Base-by-base conservation (phyloP, 768 basidiomycete species). In the Nevesoporus exiguus region DNA sequence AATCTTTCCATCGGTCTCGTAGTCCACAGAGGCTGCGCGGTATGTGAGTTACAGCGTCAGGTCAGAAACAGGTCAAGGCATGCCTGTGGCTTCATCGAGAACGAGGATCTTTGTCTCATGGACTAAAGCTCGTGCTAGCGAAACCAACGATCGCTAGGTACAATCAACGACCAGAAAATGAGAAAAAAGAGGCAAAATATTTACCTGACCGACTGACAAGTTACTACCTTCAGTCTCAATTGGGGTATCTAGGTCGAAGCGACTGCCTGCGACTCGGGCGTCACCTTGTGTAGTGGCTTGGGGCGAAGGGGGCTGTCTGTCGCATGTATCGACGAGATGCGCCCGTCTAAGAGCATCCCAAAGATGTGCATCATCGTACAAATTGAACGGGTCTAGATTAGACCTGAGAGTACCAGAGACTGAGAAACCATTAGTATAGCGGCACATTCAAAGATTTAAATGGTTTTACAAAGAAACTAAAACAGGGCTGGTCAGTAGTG, bases 311-410 rank as follows among this genome's bases (percentile, higher is more conserved):
- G 47, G 29, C 14, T 40, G 52, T 30, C 41, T 51, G 41, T 73
- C 75, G 29, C 59, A 59, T 66, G 45, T 73, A 24, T 90, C 89
- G 37, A 93, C 83, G 15, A 97, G 80, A 70, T 93, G 86, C 1
- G 93, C 82, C 27, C 93, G 86, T 65, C 82, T 86, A 45, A 97
- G 74, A 4, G 95, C 92, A 62, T 96, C 93, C 86, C 90, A 94
- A n/a, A 97, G 77, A 21, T 79, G 77, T n/a, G 82, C 83, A 66
- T 96, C 93, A 58, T 90, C 88, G 57, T 89, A 82, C 42, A 81
- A 70, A 47, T 80, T 84, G 72, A 96, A 95, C 0, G 95, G 95
- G 67, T 97, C 95, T 5, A 97, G 81, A 66, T 98, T 97, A 42
- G 82, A 82, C 47, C 93, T 80, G 21, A 96, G 71, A 2, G 90